Base-by-base conservation (phyloP, 2,329 filamentous ascomycete genomes). In the Laburnicola sp. region DNA sequence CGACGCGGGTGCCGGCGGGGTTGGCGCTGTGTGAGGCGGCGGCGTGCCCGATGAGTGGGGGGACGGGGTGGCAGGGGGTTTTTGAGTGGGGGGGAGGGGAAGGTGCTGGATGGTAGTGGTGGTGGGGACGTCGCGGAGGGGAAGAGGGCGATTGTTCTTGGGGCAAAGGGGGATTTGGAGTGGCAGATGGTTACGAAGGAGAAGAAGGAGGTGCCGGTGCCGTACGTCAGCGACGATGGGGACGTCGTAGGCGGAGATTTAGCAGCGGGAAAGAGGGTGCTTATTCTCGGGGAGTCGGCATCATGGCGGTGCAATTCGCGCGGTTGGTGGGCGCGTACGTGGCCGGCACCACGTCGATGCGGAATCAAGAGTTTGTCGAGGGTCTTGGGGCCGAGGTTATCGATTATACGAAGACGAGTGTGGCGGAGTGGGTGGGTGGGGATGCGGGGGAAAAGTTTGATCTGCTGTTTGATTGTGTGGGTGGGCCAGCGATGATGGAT, bases 61-160 rank as follows among this genome's bases (percentile, higher is more conserved):
- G 72, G 53, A 78, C 75, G 36, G 76, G 75, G 4, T 77, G 73
- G 73, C 76, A 79, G 61, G 70, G 68, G 9, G 50, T 80, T 2
- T 78, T 79, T 42, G 66, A 70, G n/a, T 64, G 60, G 11, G 58
- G 56, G 1, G 11, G n/a, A n/a, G n/a, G n/a, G n/a, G n/a, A n/a
- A n/a, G n/a, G n/a, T n/a, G n/a, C n/a, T n/a, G n/a, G n/a, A n/a
- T n/a, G n/a, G n/a, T n/a, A n/a, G n/a, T n/a, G n/a, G n/a, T n/a
- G n/a, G n/a, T n/a, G n/a, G n/a, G n/a, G n/a, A n/a, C n/a, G n/a
- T n/a, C n/a, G n/a, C n/a, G n/a, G n/a, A n/a, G n/a, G n/a, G n/a
- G n/a, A n/a, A n/a, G n/a, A n/a, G n/a, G n/a, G n/a, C n/a, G n/a
- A n/a, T n/a, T n/a, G n/a, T n/a, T n/a, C n/a, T n/a, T n/a, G n/a